Percentiles rank a stretch among this genome's conserved stretches.
Evolutionary conservation across 257 asterid genomes (phyloP).

Genomic region (Jasminum sambac): DNA sequence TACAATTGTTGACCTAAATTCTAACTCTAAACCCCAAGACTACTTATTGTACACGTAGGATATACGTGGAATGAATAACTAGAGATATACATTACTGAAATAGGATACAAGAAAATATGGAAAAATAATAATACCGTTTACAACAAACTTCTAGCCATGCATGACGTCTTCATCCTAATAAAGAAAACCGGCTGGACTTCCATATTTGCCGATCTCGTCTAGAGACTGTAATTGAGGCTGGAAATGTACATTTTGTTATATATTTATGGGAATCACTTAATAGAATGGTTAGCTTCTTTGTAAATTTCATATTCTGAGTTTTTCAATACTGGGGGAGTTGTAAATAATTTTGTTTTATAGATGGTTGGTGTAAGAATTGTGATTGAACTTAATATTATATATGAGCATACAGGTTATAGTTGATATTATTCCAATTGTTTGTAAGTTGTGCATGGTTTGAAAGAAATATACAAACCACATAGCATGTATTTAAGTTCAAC

Average conservation of each 20-base stretch:
- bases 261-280: slow-evolving; percentile 31
- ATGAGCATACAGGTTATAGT: neutral
- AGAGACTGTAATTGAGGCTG: neutral
- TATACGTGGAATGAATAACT: too few species aligned
- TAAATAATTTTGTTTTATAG: slow-evolving; percentile 18
- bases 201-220: slow-evolving; percentile 7
- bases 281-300: slow-evolving; percentile 24
- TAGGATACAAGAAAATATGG: too few species aligned
- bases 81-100: too few species aligned
- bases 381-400: neutral
- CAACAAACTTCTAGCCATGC: too few species aligned
- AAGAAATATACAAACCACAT: too few species aligned
- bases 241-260: slow-evolving; percentile 5
- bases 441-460: too few species aligned
- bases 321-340: slow-evolving; percentile 5
- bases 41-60: too few species aligned
- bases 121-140: too few species aligned
- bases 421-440: neutral
- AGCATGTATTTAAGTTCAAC: too few species aligned
- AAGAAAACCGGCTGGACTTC: neutral
- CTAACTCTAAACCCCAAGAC: too few species aligned
- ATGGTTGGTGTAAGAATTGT: neutral
- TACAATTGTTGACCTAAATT: too few species aligned
- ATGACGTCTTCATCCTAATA: too few species aligned
- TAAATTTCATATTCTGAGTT: slow-evolving; percentile 27